These are phyloP conservation scores for Dothistroma septosporum DNA, from an alignment of 2,329 filamentous ascomycete species.

Conservation along the genomic window DNA sequence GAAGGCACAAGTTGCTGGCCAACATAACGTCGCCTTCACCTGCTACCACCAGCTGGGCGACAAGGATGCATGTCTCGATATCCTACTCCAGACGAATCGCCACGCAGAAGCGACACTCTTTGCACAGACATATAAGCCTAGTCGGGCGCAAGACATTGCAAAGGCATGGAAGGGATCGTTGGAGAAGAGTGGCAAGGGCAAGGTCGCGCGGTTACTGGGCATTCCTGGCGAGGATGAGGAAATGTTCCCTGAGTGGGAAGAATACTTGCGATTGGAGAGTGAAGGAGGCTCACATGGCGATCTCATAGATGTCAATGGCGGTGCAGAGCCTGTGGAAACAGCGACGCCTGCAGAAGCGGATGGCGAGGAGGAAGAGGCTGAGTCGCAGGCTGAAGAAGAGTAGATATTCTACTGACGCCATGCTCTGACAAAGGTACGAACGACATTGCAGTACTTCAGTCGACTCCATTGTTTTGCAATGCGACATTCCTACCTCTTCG, in stretches of 20 bases:
- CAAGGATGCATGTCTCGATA: constrained; percentile 72
- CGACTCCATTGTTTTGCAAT: background rate
- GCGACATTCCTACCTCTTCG: background rate
- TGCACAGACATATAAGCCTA: constrained; percentile 92
- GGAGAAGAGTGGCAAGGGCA: constrained; percentile 79
- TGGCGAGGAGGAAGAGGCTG: constrained; percentile 10
- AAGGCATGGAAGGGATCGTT: constrained; percentile 76
- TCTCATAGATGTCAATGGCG: constrained; percentile 40
- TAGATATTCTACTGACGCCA: background rate
- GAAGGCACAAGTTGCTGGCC: constrained; percentile 70
- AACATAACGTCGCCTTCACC: constrained; percentile 91
- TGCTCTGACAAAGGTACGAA: background rate
- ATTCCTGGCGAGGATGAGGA: constrained; percentile 64
- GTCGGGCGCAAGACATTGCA: constrained; percentile 63
- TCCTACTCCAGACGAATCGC: constrained; percentile 74
- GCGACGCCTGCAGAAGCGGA: constrained; percentile 18
- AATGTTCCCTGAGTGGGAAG: constrained; percentile 94
- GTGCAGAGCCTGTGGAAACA: constrained; percentile 21
- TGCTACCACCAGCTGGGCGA: constrained; percentile 84
- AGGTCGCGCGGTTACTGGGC: constrained; percentile 78
- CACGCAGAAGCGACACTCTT: constrained; percentile 85
- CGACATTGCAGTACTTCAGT: background rate
- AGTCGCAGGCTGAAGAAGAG: constrained; percentile 7
- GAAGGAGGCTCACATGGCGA: constrained; percentile 54
- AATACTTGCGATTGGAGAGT: constrained; percentile 76